Conservation (phyloP, 306 rosid genomes). For the Medicago lupulina region DNA sequence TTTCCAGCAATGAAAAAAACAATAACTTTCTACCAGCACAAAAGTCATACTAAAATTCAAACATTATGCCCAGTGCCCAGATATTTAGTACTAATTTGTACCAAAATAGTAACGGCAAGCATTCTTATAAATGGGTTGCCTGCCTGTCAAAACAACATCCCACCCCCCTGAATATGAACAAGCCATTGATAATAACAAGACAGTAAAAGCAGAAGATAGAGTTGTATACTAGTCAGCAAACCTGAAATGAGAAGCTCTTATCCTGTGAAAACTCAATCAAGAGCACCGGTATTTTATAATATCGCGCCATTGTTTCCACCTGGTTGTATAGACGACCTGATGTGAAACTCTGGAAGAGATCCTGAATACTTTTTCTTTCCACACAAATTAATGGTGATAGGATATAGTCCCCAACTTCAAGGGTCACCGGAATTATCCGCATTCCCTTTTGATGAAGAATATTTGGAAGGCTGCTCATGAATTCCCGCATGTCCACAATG, state of each 20-base stretch:
- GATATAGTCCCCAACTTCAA: conserved; percentile 97
- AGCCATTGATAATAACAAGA: conserved; percentile 1
- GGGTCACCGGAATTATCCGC: conserved; percentile 87
- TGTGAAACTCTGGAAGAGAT: conserved; percentile 94
- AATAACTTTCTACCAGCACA: conserved; percentile 16
- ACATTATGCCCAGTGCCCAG: conserved; percentile 19
- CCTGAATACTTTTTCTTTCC: conserved; percentile 98
- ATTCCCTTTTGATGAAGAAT: conserved; percentile 97
- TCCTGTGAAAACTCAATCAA: conserved; percentile 96
- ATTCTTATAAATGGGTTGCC: conserved; percentile 11
- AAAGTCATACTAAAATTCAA: conserved; percentile 20
- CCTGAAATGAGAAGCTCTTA: conserved; percentile 98
- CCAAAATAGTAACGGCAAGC: conserved; percentile 16
- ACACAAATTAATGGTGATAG: conserved; percentile 94
- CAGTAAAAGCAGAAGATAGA: conserved; percentile 10
- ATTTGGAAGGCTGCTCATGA: conserved; percentile 99
- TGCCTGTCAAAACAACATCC: conserved; percentile 3
- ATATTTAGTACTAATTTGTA: conserved; percentile 10
- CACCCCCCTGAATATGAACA: conserved; percentile 9
- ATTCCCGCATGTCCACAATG: conserved; percentile 97
- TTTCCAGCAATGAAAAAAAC: not conserved
- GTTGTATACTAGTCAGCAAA: conserved; percentile 37
- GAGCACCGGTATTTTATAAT: conserved; percentile 92
- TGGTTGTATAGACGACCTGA: conserved; percentile 98
- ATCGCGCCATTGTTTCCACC: conserved; percentile 94